Evolutionary conservation across 768 basidiomycete species (phyloP), one percentile per base, ranked within the genome.

Genomic region (Auricularia sp.): DNA sequence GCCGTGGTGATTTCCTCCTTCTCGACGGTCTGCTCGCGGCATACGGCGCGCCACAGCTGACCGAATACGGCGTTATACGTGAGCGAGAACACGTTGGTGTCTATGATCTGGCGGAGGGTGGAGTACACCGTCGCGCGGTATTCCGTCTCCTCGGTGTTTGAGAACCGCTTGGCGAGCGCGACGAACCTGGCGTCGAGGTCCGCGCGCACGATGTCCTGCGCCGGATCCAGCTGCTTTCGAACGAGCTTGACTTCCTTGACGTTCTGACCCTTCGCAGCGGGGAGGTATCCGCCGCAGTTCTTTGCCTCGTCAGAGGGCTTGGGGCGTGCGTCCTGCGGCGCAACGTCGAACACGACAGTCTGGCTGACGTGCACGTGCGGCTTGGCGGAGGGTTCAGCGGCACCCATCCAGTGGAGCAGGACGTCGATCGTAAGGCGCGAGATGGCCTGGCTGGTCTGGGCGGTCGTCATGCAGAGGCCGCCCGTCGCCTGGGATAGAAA

Each of bases 21-120:
- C 7, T 68, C 68, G 21, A 64, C 51, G 59, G 61, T 51, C 34
- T 68, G 64, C 36, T 70, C 67, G 61, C 67, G 68, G 67, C 71
- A 73, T 16, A 73, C 72, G 10, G 72, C 71, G 36, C 72, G 70
- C 72, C 72, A 73, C 18, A 73, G 71, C 63, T 70, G 70, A 23
- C 72, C 72, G 66, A 73, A 73, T 33, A 73, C 63, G 11, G 71
- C 66, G 61, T 73, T 73, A 39, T 71, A 73, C 11, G 70, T 71
- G 62, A 73, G 69, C 14, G 67, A 65, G 42, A 66, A 66, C 62
- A 73, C 72, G 62, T 72, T 73, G 43, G 66, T 64, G 42, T 65
- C 65, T 61, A 73, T 72, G 65, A 73, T 70, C 53, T 63, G 51
- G n/a, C 66, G 62, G 39, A 73, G 67, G 6, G 69, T 69, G 3